Evolutionary conservation across 768 basidiomycete genomes (phyloP), one percentile per base, ranked within the genome.

Genomic region (Daedaleopsis sinensis): DNA sequence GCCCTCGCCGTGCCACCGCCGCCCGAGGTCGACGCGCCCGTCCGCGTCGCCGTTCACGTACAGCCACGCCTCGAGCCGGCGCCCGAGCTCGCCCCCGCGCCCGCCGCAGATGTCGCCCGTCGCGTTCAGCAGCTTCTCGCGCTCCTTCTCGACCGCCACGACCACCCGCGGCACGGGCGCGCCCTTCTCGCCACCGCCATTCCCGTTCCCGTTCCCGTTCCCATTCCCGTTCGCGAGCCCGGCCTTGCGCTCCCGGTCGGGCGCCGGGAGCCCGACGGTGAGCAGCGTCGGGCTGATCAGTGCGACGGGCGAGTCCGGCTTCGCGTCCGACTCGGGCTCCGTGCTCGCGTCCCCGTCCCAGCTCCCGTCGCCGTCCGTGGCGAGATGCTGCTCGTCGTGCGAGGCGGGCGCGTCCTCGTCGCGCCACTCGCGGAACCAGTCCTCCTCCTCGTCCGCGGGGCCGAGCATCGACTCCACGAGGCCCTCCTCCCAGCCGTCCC

Each of bases 401-500:
- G 27, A 32, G 27, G 7, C 27, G 19, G 67, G 43, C 50, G 63
- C 67, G 24, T 63, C 64, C 12, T 23, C 59, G 39, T 51, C 49
- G 21, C 68, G 64, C 69, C 71, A 72, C 51, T 78, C 78, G 66
- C 77, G 79, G 71, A 88, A 85, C 90, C 89, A 92, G 53, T 89
- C 88, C 6, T 84, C 84, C 66, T 92, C 88, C 52, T 80, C 72
- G 19, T 91, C 90, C 66, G 85, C 87, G 0, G 86, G 82, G 1
- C 90, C 91, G 19, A 94, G 78, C 36, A 93, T 90, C 59, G 84
- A 86, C 6, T 86, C 84, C 1, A 90, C 83, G 18, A 94, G 78
- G 0, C 91, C 91, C 70, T 94, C 92, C 69, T 94, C 92, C 92
- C 93, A 94, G 2, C 92, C 93, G 66, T 94, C 92, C 92, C 92